Base-by-base conservation (phyloP, 1,284 basidiomycete species). In the Bondarzewia mesenterica region DNA sequence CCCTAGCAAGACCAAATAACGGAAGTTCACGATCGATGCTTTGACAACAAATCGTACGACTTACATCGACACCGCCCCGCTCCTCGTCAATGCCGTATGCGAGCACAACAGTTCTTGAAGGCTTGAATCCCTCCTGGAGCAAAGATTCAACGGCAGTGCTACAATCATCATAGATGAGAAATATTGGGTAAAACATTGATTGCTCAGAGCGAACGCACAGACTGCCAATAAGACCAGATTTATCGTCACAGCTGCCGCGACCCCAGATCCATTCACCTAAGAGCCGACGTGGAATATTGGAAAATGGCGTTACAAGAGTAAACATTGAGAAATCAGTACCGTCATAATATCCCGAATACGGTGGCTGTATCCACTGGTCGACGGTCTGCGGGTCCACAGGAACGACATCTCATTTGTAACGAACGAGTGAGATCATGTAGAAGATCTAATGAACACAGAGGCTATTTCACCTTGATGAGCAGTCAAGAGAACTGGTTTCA, bases 71-170 rank as follows among this genome's bases (percentile, higher is more conserved):
- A 3, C 82, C 80, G 23, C 72, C 69, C 3, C 68, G 60, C 63
- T 89, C 85, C 57, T 88, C 86, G 57, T 89, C 85, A 50, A 78
- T 80, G 16, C 86, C 86, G 45, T 78, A 80, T 1, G 78, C 75
- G 20, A 85, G 66, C 20, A 87, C 68, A 37, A 88, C 64, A 0
- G 71, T 69, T 3, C 80, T 71, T 12, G 67, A 63, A 0, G 79
- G 81, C 29, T 67, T 54, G 56, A 79, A 83, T 27, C 69, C 74
- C 23, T 61, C 62, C 47, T 73, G 66, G 15, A 84, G 60, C 3
- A 84, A 62, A 0, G 71, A 67, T 57, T 83, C 79, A 14, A 84
- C 54, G 0, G 75, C 68, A 3, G 68, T 70, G 54, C 77, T 79
- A 51, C 12, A 46, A 10, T 23, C 25, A 10, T 10, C 16, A 4